Evolutionary conservation across 495 filamentous ascomycete genomes (phyloP), one percentile per base, ranked within the genome.

Genomic region (Aspergillus panamensis): DNA sequence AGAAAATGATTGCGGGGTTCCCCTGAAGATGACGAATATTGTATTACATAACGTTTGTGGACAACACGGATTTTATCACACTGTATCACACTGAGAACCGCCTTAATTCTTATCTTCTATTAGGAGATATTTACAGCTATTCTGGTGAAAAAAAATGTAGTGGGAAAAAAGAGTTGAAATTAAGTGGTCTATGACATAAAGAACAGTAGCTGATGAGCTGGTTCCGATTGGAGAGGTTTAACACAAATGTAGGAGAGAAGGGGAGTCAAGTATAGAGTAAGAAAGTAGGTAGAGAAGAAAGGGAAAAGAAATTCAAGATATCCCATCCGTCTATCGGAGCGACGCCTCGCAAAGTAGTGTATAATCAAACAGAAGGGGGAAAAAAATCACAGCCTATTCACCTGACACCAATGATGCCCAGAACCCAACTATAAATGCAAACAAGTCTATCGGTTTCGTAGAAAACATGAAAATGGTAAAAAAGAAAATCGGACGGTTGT

Each of bases 381-480:
- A 25, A 25, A 56, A 51, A 65, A 60, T 62, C 53, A 39, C 44
- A 57, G 54, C 48, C 59, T 45, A 57, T 53, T 61, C 51, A 60
- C 60, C 57, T 49, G 60, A 66, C 64, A 66, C 64, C 64, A 57
- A 55, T 48, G 64, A 63, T 66, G 64, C 64, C 64, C 64, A 61
- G 59, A 66, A 65, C 60, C 66, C 60, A 54, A 60, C 60, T 65
- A 60, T 70, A 71, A 73, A 76, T 74, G 73, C 73, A 74, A 74
- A 69, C 66, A 43, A 53, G 59, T 76, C 73, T 76, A 76, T 74
- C 73, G 67, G 68, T 73, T 73, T 76, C 73, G 72, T 76, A 62
- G 69, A 63, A 64, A 70, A 60, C 72, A 69, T 74, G 47, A 65
- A 57, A 50, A 57, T 2, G 25, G 25, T 2, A 62, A 67, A 58